These are phyloP conservation scores for Aspergillus asperescens DNA, from an alignment of 495 filamentous ascomycete species.

Conservation along the genomic window DNA sequence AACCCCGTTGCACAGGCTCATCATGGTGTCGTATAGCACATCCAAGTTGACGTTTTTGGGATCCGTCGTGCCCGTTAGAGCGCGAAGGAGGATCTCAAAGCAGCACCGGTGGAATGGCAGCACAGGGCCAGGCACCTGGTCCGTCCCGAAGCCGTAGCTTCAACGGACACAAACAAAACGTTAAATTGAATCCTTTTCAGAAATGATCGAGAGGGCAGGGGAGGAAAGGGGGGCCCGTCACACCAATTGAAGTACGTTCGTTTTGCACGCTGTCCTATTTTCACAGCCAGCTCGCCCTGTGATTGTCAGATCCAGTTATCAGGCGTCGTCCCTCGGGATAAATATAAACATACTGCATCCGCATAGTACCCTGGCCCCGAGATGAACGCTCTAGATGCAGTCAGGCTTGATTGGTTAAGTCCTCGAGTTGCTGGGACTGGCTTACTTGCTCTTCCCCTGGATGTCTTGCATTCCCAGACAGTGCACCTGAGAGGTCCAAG, in stretches of 20 bases:
- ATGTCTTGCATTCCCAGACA: slow-evolving; percentile 13
- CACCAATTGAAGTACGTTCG: slow-evolving; percentile 17
- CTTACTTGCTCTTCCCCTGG: slow-evolving; percentile 12
- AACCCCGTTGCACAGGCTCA: slow-evolving; percentile 11
- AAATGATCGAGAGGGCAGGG: not conserved
- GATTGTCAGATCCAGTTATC: not conserved
- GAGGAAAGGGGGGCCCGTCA: too few relatives aligned
- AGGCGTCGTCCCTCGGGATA: not conserved
- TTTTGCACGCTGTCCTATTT: slow-evolving; percentile 5
- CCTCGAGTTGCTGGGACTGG: too few relatives aligned
- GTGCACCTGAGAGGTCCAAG: slow-evolving; percentile 20
- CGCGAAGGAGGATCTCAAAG: slow-evolving; percentile 19
- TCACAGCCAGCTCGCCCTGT: slow-evolving; percentile 20
- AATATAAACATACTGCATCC: slow-evolving; percentile 11
- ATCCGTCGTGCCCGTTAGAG: slow-evolving; percentile 14
- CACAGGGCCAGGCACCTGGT: slow-evolving; percentile 19
- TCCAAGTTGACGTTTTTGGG: slow-evolving; percentile 15
- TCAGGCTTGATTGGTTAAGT: not conserved
- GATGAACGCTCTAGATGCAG: slow-evolving; percentile 13
- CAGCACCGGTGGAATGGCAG: slow-evolving; percentile 23
- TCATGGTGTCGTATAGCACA: slow-evolving; percentile 18
- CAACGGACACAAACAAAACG: not conserved
- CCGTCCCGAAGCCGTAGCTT: slow-evolving; percentile 19
- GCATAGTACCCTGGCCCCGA: slow-evolving; percentile 23
- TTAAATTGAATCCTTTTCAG: not conserved